Evolutionary conservation across 805 yeast genomes (phyloP).

Genomic region (Pichia occidentalis): DNA sequence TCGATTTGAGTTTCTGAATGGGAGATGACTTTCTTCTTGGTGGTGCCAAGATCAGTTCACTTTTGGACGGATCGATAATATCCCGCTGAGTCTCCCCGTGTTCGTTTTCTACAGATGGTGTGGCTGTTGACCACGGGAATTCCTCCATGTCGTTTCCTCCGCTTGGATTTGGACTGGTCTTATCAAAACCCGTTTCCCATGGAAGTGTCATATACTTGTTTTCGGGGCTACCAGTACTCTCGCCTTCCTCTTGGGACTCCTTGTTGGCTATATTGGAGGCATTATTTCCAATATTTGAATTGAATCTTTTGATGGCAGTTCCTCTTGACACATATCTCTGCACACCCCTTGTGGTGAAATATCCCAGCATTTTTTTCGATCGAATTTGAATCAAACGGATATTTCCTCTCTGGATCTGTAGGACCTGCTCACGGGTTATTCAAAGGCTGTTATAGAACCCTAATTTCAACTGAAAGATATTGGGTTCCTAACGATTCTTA

Average conservation of each 20-base stretch:
- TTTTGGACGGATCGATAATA: slow-evolving; percentile 13
- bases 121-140: no score
- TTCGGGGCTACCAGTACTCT: not conserved
- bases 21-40: slow-evolving; percentile 19
- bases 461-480: no score
- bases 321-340: not conserved
- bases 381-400: slow-evolving; percentile 4
- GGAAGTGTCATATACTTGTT: slow-evolving; percentile 6
- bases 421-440: no score
- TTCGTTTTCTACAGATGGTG: not conserved
- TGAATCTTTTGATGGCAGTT: no score
- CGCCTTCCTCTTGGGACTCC: slow-evolving; percentile 6
- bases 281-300: slow-evolving; percentile 5
- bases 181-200: slow-evolving; percentile 10
- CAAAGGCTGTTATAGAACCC: no score
- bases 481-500: no score
- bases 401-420: no score
- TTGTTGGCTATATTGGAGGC: not conserved
- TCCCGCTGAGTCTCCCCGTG: not conserved
- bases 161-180: not conserved
- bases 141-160: not conserved
- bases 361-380: not conserved
- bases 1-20: slow-evolving; percentile 14
- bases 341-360: not conserved
- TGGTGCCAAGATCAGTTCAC: slow-evolving; percentile 24